Evolutionary conservation across 306 rosid species (phyloP).

Genomic region (Morella rubra): DNA sequence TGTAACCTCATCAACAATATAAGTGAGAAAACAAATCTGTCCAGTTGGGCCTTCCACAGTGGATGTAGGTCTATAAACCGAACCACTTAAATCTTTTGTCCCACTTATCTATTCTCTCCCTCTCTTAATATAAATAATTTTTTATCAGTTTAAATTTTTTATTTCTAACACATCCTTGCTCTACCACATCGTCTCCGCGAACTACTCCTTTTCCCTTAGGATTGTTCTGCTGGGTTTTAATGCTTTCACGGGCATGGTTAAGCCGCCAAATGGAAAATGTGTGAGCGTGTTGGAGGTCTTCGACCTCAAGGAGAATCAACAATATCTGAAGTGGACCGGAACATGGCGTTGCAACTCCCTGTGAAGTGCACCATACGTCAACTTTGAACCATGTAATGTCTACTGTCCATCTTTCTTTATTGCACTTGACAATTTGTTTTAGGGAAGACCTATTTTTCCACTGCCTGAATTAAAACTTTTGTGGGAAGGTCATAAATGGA

Average conservation of each 20-base stretch:
- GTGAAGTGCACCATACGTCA: slow-evolving; percentile 62
- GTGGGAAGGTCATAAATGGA: no score
- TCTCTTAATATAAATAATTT: no score
- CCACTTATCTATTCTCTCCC: no score
- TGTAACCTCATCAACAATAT: no score
- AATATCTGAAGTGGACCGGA: slow-evolving; percentile 74
- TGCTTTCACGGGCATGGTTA: slow-evolving; percentile 59
- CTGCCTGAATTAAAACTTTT: not conserved
- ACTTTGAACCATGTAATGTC: slow-evolving; percentile 49
- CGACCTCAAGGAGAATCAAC: slow-evolving; percentile 50
- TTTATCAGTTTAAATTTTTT: no score
- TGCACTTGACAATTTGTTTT: no score
- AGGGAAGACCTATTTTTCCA: no score
- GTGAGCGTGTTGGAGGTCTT: slow-evolving; percentile 47
- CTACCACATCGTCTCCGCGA: slow-evolving; percentile 32
- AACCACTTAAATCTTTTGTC: no score
- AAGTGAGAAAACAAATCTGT: no score
- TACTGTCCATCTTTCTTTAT: not conserved
- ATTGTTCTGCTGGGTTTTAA: slow-evolving; percentile 54
- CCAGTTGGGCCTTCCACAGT: no score
- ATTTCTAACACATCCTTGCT: slow-evolving; percentile 39
- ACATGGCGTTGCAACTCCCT: slow-evolving; percentile 75
- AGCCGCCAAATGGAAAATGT: slow-evolving; percentile 49
- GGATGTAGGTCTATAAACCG: no score
- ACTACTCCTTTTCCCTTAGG: slow-evolving; percentile 40